Evolutionary conservation across 768 basidiomycete species (phyloP), one percentile per base, ranked within the genome.

Genomic region (Tylopilus sp.): DNA sequence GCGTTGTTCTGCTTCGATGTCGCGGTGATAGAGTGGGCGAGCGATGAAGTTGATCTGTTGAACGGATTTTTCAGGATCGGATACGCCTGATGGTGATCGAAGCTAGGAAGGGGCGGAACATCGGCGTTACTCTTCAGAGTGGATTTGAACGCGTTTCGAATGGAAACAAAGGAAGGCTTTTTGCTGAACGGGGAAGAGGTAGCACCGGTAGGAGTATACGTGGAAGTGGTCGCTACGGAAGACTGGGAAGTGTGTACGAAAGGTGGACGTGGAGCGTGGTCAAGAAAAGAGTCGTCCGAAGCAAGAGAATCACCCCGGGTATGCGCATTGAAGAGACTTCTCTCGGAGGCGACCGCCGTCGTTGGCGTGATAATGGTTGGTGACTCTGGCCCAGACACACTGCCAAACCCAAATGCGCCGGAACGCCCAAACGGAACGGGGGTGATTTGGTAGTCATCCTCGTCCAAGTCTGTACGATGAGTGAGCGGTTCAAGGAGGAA

Each of bases 131-230:
- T 88, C 49, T 77, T 76, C 5, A 60, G 41, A 40, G 58, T 57
- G 40, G 79, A 80, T 68, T 88, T 92, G 77, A 93, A 91, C 4
- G 90, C 89, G 64, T 91, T 91, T 36, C 88, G 83, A 52, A 93
- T 82, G 15, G 88, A 91, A 2, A 90, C 90, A 53, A 93, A 91
- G 0, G 90, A 92, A 3, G 86, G 68, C 60, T 93, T 93, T 73
- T 89, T 90, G 39, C 81, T 73, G 62, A 90, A 87, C 1, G 81
- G 74, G n/a, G 81, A 70, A 40, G 60, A 56, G 31, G 44, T 47
- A 8, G 59, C 31, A 22, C 47, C 50, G 2, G 55, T 46, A 26
- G 64, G 66, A 0, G 40, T 47, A 3, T 59, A 50, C 0, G 64
- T 68, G 41, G 70, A 60, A 1, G 80, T 74, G 1, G 78, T 78